Evolutionary conservation across 2,329 filamentous ascomycete species (phyloP).

Genomic region (Byssochlamys sp.): DNA sequence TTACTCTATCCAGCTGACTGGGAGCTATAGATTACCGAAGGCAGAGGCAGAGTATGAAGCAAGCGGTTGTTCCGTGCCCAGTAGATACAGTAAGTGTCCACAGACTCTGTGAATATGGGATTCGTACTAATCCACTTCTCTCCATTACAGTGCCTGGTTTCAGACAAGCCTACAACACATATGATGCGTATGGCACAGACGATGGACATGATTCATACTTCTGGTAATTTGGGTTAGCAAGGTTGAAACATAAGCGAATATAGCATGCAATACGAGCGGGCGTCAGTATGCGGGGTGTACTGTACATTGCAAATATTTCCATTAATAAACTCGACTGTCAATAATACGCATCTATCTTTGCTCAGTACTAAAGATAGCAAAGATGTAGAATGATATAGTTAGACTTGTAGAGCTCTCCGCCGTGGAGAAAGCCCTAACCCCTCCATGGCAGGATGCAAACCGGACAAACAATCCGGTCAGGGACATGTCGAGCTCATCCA

Average conservation of each 20-base stretch:
- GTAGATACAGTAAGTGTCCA: conserved; percentile 18
- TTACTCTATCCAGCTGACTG: conserved; percentile 7
- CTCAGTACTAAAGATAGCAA: neutral
- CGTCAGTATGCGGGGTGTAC: neutral
- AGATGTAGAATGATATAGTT: neutral
- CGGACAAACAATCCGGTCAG: conserved; percentile 26
- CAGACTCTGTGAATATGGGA: neutral
- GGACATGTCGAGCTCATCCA: conserved; percentile 23
- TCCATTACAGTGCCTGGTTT: conserved; percentile 13
- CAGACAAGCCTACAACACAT: conserved; percentile 8
- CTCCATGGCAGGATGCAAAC: conserved; percentile 24
- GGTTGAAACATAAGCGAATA: neutral
- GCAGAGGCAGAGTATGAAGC: conserved; percentile 31
- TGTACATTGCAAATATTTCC: too few relatives aligned
- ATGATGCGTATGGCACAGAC: neutral
- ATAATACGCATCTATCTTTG: neutral
- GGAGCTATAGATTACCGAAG: conserved; percentile 25
- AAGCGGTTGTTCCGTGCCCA: conserved; percentile 26
- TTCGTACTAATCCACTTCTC: conserved; percentile 6
- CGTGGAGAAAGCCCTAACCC: conserved; percentile 10
- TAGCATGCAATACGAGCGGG: neutral
- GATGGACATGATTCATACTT: neutral
- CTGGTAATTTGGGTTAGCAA: neutral
- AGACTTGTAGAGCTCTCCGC: neutral
- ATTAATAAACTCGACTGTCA: neutral